Base-by-base conservation (phyloP, 73 alveolate genomes). In the Paramecium sexaurelia region DNA sequence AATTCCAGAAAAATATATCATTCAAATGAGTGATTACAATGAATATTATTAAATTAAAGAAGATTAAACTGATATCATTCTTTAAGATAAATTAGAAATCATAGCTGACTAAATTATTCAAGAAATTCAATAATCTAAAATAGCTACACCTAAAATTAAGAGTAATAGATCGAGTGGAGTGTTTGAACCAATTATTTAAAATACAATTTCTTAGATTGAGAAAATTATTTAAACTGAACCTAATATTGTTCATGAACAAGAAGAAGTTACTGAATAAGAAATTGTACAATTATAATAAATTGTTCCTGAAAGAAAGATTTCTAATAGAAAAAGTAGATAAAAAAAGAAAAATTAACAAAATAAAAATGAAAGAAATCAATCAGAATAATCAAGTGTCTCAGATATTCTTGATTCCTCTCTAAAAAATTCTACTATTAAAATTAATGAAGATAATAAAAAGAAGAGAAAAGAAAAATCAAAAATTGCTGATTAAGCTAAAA, bases 1-100 rank as follows among this genome's bases (percentile, higher is more conserved):
- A 35, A 32, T 71, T 11, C 86, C 86, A 33, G 86, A 71, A 4
- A 71, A 71, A 0, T 71, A 35, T 71, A 32, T 71, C 24, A 37
- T 71, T 33, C 15, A 71, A 35, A 71, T 71, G 86, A 71, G 86
- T 17, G 86, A 71, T 36, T 71, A 71, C 56, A 71, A 71, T 71
- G 86, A 71, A 35, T 71, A 35, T 37, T 71, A 71, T 71, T 15
- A 37, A 35, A 37, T 71, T 5, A 35, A 71, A 71, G 86, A 71
- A 71, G 55, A 71, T 32, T 6, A 26, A 35, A 27, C 11, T 3
- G 37, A 27, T 35, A 40, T 33, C 24, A 11, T 33, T 37, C n/a
- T 32, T 71, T 5, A 71, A n/a, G 35, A 29, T n/a, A 71, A 32
- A 35, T 35, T 71, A 36, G 57, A 71, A 33, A 37, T 35, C 7